Evolutionary conservation across 202 grass and related monocot genomes (phyloP).

Genomic region (Setaria italica): DNA sequence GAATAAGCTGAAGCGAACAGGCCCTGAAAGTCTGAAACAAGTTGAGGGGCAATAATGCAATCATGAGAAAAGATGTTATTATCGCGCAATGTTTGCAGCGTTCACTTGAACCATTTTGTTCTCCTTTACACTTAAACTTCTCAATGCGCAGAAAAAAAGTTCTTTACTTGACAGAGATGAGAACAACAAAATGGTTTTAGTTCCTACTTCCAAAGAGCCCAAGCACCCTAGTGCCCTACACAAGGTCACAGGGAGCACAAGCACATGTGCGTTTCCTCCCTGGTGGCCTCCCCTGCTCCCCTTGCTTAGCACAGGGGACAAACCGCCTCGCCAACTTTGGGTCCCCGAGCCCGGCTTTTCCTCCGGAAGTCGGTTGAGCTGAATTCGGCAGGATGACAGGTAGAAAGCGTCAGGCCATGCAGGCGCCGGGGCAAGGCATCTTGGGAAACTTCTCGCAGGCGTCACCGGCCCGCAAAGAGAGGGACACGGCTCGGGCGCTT

Average conservation of each 20-base stretch:
- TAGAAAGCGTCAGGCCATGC: constrained; percentile 37
- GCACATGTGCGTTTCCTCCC: constrained; percentile 37
- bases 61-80: constrained; percentile 23
- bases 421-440: constrained; percentile 55
- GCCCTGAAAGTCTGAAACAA: not conserved
- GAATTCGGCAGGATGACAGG: constrained; percentile 38
- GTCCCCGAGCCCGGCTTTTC: not conserved
- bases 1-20: too few species aligned
- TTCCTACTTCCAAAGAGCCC: not conserved
- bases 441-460: constrained; percentile 56
- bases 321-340: not conserved
- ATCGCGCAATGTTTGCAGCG: not conserved
- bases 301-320: constrained; percentile 49
- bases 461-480: not conserved
- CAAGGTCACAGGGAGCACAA: constrained; percentile 1
- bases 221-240: not conserved
- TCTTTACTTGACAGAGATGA: not conserved
- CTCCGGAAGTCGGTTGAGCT: constrained; percentile 43
- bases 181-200: not conserved
- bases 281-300: constrained; percentile 15
- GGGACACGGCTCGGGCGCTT: constrained; percentile 32
- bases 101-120: not conserved
- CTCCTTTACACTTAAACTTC: not conserved
- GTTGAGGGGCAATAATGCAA: constrained; percentile 9
- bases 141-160: not conserved